phyloP scores from a whole-genome alignment of 805 yeast genomes.

The Pichia gijzeniarum region DNA sequence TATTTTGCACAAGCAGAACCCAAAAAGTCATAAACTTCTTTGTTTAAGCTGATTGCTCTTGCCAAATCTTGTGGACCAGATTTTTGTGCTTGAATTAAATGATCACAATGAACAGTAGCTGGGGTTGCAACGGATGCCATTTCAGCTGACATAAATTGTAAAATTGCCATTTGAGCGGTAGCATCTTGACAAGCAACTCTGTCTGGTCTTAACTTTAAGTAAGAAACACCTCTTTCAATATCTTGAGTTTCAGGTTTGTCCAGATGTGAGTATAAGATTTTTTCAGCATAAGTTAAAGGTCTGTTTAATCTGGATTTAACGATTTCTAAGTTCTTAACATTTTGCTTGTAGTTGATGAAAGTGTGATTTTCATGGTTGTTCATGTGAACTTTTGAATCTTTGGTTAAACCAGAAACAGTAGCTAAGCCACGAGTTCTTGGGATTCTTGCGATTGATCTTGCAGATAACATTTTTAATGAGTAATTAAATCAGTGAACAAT shows the following conservation, averaged over 20 bases:
- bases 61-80: constrained; percentile 83
- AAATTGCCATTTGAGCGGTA: constrained; percentile 98
- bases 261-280: constrained; percentile 87
- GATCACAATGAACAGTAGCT: constrained; percentile 96
- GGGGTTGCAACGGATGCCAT: constrained; percentile 85
- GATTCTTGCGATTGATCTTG: constrained; percentile 25
- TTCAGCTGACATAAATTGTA: constrained; percentile 97
- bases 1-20: constrained; percentile 90
- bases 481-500: neutral
- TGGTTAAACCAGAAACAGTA: constrained; percentile 43
- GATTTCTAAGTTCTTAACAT: constrained; percentile 80
- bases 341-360: constrained; percentile 86
- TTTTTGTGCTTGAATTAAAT: constrained; percentile 91
- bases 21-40: constrained; percentile 93
- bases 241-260: constrained; percentile 78
- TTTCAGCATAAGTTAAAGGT: constrained; percentile 92
- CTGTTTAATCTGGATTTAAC: constrained; percentile 63
- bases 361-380: constrained; percentile 68
- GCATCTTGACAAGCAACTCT: constrained; percentile 99
- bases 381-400: constrained; percentile 47
- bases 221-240: constrained; percentile 73
- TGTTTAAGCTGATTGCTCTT: constrained; percentile 76
- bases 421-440: constrained; percentile 42
- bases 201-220: constrained; percentile 91
- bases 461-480: constrained; percentile 24